Conservation (phyloP, 768 basidiomycete species). For the Macrolepiota fuliginosa region DNA sequence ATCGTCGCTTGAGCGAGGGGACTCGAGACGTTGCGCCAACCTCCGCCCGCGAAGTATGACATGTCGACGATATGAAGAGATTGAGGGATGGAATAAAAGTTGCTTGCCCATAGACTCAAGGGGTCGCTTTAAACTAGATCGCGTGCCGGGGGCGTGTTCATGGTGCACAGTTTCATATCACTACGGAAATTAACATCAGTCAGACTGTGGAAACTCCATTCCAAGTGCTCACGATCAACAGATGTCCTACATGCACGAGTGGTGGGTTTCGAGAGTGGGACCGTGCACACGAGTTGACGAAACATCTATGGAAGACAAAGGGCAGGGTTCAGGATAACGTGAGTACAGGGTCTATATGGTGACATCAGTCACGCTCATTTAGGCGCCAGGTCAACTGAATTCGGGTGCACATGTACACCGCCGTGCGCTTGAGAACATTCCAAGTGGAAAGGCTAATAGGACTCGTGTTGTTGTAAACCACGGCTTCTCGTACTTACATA, state of each 20-base stretch:
- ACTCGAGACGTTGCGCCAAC: slow-evolving; percentile 1
- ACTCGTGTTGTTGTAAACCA: background rate
- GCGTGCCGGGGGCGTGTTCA: background rate
- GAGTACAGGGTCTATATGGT: background rate
- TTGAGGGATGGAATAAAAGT: background rate
- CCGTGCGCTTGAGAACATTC: background rate
- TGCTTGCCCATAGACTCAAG: background rate
- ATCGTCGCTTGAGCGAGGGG: background rate
- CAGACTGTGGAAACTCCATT: background rate
- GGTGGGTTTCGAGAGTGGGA: background rate
- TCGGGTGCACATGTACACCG: background rate
- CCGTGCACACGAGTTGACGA: slow-evolving; percentile 1
- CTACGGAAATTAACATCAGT: slow-evolving; percentile 1
- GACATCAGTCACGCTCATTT: background rate
- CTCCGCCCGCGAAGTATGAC: slow-evolving; percentile 9
- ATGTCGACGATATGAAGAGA: background rate
- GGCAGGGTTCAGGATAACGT: background rate
- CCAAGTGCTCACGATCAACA: slow-evolving; percentile 1
- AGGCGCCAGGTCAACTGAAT: no score
- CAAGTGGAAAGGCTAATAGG: background rate
- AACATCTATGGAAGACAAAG: background rate
- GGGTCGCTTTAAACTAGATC: background rate
- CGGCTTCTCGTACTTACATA: background rate
- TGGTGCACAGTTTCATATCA: background rate
- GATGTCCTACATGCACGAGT: background rate